These are phyloP conservation scores for Suhomyces anneliseae DNA, from an alignment of 1,139 yeast species.

Conservation along the genomic window DNA sequence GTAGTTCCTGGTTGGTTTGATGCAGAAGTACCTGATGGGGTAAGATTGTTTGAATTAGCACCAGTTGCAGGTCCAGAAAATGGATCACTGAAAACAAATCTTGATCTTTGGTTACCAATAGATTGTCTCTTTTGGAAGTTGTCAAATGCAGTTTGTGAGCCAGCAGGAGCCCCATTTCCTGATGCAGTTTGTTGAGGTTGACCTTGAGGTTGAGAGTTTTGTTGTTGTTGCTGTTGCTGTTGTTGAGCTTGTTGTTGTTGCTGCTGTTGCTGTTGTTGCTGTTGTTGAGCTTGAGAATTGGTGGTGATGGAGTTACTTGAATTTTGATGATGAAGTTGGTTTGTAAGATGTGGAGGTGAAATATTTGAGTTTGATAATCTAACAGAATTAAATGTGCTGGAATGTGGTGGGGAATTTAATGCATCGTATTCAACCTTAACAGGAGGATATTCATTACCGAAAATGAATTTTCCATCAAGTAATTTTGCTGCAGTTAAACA, in stretches of 20 bases:
- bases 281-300: slow-evolving; percentile 6
- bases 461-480: slow-evolving; percentile 63
- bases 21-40: slow-evolving; percentile 14
- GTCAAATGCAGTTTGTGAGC: slow-evolving; percentile 13
- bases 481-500: slow-evolving; percentile 72
- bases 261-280: slow-evolving; percentile 6
- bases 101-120: slow-evolving; percentile 58
- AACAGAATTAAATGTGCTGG: slow-evolving; percentile 27
- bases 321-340: slow-evolving; percentile 17
- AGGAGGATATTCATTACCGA: slow-evolving; percentile 59
- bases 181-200: slow-evolving; percentile 13
- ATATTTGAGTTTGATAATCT: slow-evolving; percentile 31
- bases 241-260: slow-evolving; percentile 10
- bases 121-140: slow-evolving; percentile 51
- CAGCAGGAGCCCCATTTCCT: slow-evolving; percentile 4
- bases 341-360: slow-evolving; percentile 28
- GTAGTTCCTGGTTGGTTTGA: slow-evolving; percentile 14
- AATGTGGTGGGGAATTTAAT: slow-evolving; percentile 14
- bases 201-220: slow-evolving; percentile 9
- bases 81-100: slow-evolving; percentile 70
- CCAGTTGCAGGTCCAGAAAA: slow-evolving; percentile 35
- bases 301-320: slow-evolving; percentile 1
- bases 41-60: slow-evolving; percentile 16
- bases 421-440: slow-evolving; percentile 51
- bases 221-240: slow-evolving; percentile 8